A percentile compares a stretch with the other conserved stretches of the same genome.
Conservation (phyloP, 352 stramenopile genomes). For the Phytophthora brassicae region DNA sequence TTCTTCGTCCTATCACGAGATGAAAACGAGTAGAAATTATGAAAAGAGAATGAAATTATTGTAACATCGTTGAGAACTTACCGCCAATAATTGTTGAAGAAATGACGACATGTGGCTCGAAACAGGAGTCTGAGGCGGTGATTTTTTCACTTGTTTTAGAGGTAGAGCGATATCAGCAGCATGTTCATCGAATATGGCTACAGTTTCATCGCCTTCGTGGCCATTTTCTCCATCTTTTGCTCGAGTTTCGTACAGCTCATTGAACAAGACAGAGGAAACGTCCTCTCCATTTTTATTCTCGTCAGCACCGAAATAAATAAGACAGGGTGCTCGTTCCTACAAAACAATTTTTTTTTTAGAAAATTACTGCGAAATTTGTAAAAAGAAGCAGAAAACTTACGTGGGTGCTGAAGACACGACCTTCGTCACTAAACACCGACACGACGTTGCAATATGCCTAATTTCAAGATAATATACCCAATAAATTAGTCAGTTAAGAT, state of each 20-base stretch:
- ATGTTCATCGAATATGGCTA: slow-evolving; percentile 25
- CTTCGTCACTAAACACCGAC: slow-evolving; percentile 61
- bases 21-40: too few species aligned
- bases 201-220: slow-evolving; percentile 19
- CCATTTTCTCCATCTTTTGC: slow-evolving; percentile 6
- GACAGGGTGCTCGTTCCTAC: slow-evolving; percentile 73
- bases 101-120: slow-evolving; percentile 23
- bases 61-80: too few species aligned
- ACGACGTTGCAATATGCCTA: slow-evolving; percentile 68
- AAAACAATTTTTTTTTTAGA: too few species aligned
- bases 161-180: slow-evolving; percentile 16
- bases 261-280: slow-evolving; percentile 68
- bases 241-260: slow-evolving; percentile 56
- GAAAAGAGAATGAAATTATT: too few species aligned
- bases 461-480: not conserved
- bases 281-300: slow-evolving; percentile 46
- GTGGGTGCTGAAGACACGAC: slow-evolving; percentile 80
- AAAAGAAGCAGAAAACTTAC: slow-evolving; percentile 24
- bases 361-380: not conserved
- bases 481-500: not conserved
- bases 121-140: slow-evolving; percentile 4
- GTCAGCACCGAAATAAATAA: slow-evolving; percentile 74
- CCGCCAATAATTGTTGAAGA: slow-evolving; percentile 29
- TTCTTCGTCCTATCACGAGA: slow-evolving; percentile 27
- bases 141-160: slow-evolving; percentile 11